phyloP scores from a whole-genome alignment of 108 stramenopile species.

The Epithemia pelagica region DNA sequence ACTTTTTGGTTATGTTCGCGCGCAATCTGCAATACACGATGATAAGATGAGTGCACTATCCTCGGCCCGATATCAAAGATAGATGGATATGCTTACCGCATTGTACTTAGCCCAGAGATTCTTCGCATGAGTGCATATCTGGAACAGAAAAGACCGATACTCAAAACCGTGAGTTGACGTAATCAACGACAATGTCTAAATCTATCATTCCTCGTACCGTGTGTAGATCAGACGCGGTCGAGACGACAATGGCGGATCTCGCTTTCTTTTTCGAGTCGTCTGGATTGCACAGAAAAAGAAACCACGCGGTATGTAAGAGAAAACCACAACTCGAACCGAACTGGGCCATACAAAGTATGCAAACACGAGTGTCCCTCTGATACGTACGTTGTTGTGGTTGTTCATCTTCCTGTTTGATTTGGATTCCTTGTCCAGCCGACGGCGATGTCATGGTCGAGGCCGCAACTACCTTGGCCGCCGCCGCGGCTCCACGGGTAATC shows the following conservation, averaged over 20 bases:
- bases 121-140: constrained; percentile 70
- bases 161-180: too few species aligned
- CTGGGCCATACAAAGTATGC: too few species aligned
- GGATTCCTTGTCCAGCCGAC: not conserved
- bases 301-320: too few species aligned
- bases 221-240: constrained; percentile 62
- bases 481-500: constrained; percentile 51
- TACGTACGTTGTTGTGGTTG: too few species aligned
- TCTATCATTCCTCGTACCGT: constrained; percentile 14
- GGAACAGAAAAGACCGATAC: too few species aligned
- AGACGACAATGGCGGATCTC: constrained; percentile 71
- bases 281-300: too few species aligned
- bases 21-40: constrained; percentile 49
- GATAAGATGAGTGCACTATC: too few species aligned
- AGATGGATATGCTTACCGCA: constrained; percentile 29
- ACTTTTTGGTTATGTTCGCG: constrained; percentile 83
- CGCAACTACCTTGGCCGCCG: constrained; percentile 26
- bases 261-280: constrained; percentile 30
- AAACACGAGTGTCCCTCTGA: too few species aligned
- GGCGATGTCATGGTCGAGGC: not conserved
- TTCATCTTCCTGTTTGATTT: too few species aligned
- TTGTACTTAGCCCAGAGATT: constrained; percentile 83
- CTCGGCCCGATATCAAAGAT: too few species aligned
- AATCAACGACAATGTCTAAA: too few species aligned
- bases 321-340: too few species aligned